Evolutionary conservation across 345 rosid genomes (phyloP), one percentile per base, ranked within the genome.

Genomic region (Gossypium raimondii): DNA sequence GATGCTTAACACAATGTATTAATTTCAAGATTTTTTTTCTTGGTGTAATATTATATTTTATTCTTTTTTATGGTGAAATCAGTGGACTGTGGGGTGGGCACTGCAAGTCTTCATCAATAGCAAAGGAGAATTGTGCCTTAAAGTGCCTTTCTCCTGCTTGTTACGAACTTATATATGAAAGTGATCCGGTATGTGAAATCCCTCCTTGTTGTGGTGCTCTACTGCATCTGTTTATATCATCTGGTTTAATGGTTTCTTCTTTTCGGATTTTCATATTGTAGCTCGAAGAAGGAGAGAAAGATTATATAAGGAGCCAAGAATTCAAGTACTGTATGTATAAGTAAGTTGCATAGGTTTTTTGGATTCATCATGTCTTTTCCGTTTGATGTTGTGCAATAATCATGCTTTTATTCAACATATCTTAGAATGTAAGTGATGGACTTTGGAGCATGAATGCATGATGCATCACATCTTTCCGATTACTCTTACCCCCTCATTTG

Each of bases 11-110:
- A n/a, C 11, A 9, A 11, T 67, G 34, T 12, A 29, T 24, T 61
- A 61, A 29, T 61, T 61, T 61, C 44, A 29, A 29, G 20, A 0
- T 14, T 43, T 9, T 1, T 12, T 64, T 38, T 1, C 50, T 64
- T 41, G 16, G 8, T 9, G 25, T 41, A 13, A n/a, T 41, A 10
- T 41, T 9, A 9, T 25, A 22, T 47, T 47, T 47, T 68, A 9
- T 38, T 43, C 1, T 41, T 8, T 25, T 38, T 41, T 38, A 13
- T 50, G 50, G 44, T 34, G 27, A 9, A 38, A 66, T 24, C 62
- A 86, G 89, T 76, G 91, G 91, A 66, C 73, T 88, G 25, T 88
- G 89, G 91, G 91, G 89, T 41, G 78, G 76, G 77, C 82, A 78
- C 29, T 88, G 89, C 78, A 84, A 82, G 81, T 83, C 87, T 55